Evolutionary conservation across 2,329 filamentous ascomycete species (phyloP), one percentile per base, ranked within the genome.

Genomic region (Reticulascus tulasneorum): DNA sequence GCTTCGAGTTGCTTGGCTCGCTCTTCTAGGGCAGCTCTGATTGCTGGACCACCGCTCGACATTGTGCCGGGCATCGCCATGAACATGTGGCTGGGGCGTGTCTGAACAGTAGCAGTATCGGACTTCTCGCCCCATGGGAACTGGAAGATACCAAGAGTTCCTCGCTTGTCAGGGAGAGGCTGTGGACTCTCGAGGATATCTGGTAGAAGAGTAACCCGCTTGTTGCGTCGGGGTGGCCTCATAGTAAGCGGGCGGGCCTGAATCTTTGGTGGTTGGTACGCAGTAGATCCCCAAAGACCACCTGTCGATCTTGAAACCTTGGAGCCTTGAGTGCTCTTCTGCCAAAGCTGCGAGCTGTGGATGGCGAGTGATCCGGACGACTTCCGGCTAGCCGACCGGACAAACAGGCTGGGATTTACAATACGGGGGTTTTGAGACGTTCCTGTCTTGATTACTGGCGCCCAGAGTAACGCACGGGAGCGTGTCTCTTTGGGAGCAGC

Each of bases 61-160:
- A 73, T 72, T 13, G 70, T 73, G 3, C 71, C 71, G 7, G 72
- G 64, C 65, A 77, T 73, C 16, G 67, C 62, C 57, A 63, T 66
- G 35, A 61, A 59, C 45, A 56, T 57, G 42, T 58, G 55, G 28
- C 42, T 54, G 22, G 55, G 59, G 8, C 55, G 56, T 36, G 58
- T 54, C 44, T 63, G 64, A 36, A 70, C 53, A 19, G 58, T 71
- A 9, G 71, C 70, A 35, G 66, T 67, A 53, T 81, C 77, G 15
- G 77, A 82, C 47, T 60, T 72, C 57, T 82, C 77, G 11, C 79
- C 79, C 75, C 77, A 82, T 3, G 79, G 76, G 46, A 82, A 82
- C 47, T 79, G 75, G 60, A 80, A 83, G 48, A 82, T 75, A 6
- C 77, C 79, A 13, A 82, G 64, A 9, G 76, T 80, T 10, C 68